Conservation (phyloP, 2,329 filamentous ascomycete species). For the Proliferodiscus dingleyae region DNA sequence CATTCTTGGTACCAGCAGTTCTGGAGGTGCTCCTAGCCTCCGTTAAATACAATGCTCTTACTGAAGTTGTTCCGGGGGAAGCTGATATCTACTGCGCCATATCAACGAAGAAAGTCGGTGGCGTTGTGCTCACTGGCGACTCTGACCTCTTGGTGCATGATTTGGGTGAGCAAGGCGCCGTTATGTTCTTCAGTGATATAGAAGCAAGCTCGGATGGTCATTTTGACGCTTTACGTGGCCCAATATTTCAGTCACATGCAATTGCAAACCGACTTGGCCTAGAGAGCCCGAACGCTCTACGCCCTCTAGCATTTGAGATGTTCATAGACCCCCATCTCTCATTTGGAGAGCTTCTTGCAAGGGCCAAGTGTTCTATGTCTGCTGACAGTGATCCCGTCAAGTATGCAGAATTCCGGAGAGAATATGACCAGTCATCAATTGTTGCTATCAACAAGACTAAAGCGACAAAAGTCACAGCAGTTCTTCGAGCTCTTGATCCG, state of each 20-base stretch:
- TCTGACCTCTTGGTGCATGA: slow-evolving; percentile 79
- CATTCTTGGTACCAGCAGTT: slow-evolving; percentile 73
- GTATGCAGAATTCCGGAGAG: slow-evolving; percentile 23
- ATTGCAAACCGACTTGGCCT: slow-evolving; percentile 44
- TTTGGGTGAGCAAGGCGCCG: slow-evolving; percentile 54
- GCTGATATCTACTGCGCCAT: slow-evolving; percentile 77
- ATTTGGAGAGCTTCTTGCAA: slow-evolving; percentile 22
- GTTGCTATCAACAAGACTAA: not conserved
- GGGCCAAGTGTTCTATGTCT: slow-evolving; percentile 19
- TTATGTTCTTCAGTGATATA: slow-evolving; percentile 66
- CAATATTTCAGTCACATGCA: slow-evolving; percentile 36
- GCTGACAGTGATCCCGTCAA: slow-evolving; percentile 11
- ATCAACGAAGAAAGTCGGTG: slow-evolving; percentile 49
- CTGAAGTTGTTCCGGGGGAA: slow-evolving; percentile 70
- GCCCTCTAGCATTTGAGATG: slow-evolving; percentile 34
- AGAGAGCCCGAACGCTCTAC: slow-evolving; percentile 32
- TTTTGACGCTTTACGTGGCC: slow-evolving; percentile 20
- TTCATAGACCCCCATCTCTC: slow-evolving; percentile 21
- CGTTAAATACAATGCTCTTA: slow-evolving; percentile 37
- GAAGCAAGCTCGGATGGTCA: slow-evolving; percentile 12
- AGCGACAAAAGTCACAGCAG: not conserved
- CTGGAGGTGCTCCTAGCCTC: slow-evolving; percentile 61
- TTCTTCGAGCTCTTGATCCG: slow-evolving; percentile 38
- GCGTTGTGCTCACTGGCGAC: slow-evolving; percentile 71
- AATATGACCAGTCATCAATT: slow-evolving; percentile 17